Conservation (phyloP, 2,329 filamentous ascomycete species). For the Colletotrichum orchidophilum region DNA sequence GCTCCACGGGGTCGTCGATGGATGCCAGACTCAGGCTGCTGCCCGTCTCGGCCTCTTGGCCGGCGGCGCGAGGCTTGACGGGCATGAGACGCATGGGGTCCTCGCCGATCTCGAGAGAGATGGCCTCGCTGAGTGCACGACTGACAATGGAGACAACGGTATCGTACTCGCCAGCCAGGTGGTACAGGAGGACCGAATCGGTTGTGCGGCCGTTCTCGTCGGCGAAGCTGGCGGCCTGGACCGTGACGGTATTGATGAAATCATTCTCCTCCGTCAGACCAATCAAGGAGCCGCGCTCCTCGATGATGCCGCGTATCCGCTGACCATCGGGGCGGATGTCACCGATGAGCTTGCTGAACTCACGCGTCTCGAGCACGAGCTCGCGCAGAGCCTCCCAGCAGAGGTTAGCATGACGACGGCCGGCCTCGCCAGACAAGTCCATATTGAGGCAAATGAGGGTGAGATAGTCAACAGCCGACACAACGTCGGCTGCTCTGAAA, state of each 20-base stretch:
- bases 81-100: conserved; percentile 82
- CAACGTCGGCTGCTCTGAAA: conserved; percentile 90
- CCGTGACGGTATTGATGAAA: conserved; percentile 90
- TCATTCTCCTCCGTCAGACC: conserved; percentile 81
- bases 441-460: conserved; percentile 90
- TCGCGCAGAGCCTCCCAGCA: conserved; percentile 95
- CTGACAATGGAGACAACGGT: conserved; percentile 92
- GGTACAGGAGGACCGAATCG: conserved; percentile 93
- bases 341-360: conserved; percentile 93
- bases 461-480: conserved; percentile 93
- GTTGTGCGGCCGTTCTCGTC: conserved; percentile 94
- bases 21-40: conserved; percentile 69
- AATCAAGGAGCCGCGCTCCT: conserved; percentile 84
- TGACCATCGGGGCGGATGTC: conserved; percentile 89
- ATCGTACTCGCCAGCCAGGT: conserved; percentile 94
- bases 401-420: conserved; percentile 79
- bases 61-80: conserved; percentile 73
- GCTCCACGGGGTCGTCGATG: conserved; percentile 68
- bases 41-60: conserved; percentile 50
- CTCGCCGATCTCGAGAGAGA: conserved; percentile 86
- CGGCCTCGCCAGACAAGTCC: conserved; percentile 78
- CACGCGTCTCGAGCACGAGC: conserved; percentile 93
- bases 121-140: conserved; percentile 87
- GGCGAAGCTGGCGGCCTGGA: conserved; percentile 90
- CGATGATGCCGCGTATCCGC: conserved; percentile 86